Evolutionary conservation across 2,329 filamentous ascomycete genomes (phyloP).

Genomic region (Ophiostoma tasmaniense): DNA sequence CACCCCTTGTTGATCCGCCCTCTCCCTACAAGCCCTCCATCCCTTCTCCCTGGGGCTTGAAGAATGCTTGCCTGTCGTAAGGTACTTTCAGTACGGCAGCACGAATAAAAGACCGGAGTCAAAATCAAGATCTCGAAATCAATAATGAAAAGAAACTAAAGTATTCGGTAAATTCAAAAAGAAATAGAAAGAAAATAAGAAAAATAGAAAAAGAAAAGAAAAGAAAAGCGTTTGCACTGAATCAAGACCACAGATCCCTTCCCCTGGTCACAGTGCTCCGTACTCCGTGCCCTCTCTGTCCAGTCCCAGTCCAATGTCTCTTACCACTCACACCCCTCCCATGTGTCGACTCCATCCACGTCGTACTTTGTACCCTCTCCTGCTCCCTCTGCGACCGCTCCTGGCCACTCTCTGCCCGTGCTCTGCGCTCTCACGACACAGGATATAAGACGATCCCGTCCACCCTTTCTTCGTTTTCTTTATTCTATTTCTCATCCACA

Average conservation of each 20-base stretch:
- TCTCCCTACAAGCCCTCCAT: background rate
- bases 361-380: background rate
- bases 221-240: background rate
- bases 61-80: background rate
- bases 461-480: background rate
- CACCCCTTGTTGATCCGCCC: background rate
- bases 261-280: background rate
- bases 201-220: background rate
- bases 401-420: slow-evolving; percentile 15
- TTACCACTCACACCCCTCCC: background rate
- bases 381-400: slow-evolving; percentile 7
- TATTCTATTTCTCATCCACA: slow-evolving; percentile 11
- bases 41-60: background rate
- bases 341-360: slow-evolving; percentile 1
- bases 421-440: slow-evolving; percentile 8
- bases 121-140: no score
- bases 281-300: background rate
- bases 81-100: no score
- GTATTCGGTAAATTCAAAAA: no score
- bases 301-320: background rate
- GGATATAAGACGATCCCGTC: slow-evolving; percentile 6
- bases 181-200: no score
- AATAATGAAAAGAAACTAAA: no score
- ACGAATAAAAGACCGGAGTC: no score
- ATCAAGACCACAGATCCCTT: background rate